Evolutionary conservation across 2,329 filamentous ascomycete species (phyloP).

Genomic region (Aspergillus floridensis): DNA sequence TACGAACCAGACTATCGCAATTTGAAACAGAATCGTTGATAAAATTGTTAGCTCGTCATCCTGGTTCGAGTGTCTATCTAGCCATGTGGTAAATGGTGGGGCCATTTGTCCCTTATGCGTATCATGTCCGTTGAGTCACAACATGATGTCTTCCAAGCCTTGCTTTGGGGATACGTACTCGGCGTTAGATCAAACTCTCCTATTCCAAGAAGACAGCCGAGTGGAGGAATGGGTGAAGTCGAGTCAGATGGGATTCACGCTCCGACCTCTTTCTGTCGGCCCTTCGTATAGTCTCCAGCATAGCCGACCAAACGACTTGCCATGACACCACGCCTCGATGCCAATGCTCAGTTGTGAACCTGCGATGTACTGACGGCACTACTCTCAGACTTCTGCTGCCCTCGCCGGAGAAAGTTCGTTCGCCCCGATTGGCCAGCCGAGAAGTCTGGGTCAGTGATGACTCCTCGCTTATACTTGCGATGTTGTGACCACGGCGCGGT

Average conservation of each 20-base stretch:
- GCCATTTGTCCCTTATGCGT: constrained; percentile 8
- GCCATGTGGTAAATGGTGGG: constrained; percentile 24
- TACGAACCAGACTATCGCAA: no score
- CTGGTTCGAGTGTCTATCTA: constrained; percentile 5
- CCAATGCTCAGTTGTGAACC: background rate
- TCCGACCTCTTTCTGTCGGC: background rate
- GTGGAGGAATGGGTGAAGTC: constrained; percentile 14
- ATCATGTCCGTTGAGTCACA: constrained; percentile 8
- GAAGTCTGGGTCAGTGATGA: background rate
- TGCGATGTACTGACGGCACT: no score
- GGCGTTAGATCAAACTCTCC: background rate
- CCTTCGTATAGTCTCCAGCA: background rate
- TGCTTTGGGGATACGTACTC: background rate
- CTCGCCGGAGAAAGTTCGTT: background rate
- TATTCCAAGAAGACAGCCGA: constrained; percentile 14
- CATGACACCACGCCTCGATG: background rate
- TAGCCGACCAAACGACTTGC: constrained; percentile 2
- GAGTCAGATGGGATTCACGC: constrained; percentile 14
- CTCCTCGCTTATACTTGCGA: background rate
- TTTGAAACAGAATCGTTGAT: background rate
- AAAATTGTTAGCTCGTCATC: background rate
- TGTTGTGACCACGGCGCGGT: background rate
- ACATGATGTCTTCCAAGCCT: constrained; percentile 26
- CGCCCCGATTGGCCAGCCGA: background rate
- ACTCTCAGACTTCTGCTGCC: background rate